A percentile compares a stretch with the other conserved stretches of the same genome.
These are phyloP conservation scores for Alisma plantagoaquatica DNA, from an alignment of 106 monocot species.

Conservation along the genomic window DNA sequence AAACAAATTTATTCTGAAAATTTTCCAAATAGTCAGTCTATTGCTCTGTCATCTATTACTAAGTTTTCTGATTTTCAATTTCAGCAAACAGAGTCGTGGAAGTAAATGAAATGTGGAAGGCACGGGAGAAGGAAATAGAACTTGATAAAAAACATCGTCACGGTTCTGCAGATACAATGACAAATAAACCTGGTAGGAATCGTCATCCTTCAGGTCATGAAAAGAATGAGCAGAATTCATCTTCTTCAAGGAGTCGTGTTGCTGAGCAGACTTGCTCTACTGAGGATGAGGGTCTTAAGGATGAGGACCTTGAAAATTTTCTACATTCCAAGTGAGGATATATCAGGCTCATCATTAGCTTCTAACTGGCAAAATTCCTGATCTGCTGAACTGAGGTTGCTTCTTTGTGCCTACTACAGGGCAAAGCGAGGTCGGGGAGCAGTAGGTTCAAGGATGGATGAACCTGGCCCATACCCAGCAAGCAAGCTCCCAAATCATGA, in stretches of 20 bases:
- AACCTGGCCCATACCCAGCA: slow-evolving; percentile 67
- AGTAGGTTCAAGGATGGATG: slow-evolving; percentile 92
- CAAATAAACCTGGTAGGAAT: slow-evolving; percentile 7
- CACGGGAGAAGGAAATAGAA: slow-evolving; percentile 64
- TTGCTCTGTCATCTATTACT: no score
- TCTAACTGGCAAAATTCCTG: no score
- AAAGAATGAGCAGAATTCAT: slow-evolving; percentile 1
- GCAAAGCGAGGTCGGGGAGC: slow-evolving; percentile 79
- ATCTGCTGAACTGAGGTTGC: no score
- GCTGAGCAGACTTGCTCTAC: slow-evolving; percentile 9
- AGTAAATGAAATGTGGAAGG: slow-evolving; percentile 75
- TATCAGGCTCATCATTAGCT: no score
- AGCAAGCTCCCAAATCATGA: slow-evolving; percentile 8
- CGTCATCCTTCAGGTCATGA: slow-evolving; percentile 13
- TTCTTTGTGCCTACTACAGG: no score
- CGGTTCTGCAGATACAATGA: slow-evolving; percentile 14
- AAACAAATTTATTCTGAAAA: no score
- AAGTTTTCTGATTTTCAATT: no score
- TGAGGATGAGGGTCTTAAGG: slow-evolving; percentile 37
- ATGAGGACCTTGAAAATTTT: slow-evolving; percentile 71
- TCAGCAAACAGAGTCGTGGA: slow-evolving; percentile 68
- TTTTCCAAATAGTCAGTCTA: no score
- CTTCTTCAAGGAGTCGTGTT: slow-evolving; percentile 25
- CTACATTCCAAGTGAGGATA: slow-evolving; percentile 69
- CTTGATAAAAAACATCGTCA: slow-evolving; percentile 34